Conservation (phyloP, 1,139 yeast species). For the Debaryomycetaceae sp. region DNA sequence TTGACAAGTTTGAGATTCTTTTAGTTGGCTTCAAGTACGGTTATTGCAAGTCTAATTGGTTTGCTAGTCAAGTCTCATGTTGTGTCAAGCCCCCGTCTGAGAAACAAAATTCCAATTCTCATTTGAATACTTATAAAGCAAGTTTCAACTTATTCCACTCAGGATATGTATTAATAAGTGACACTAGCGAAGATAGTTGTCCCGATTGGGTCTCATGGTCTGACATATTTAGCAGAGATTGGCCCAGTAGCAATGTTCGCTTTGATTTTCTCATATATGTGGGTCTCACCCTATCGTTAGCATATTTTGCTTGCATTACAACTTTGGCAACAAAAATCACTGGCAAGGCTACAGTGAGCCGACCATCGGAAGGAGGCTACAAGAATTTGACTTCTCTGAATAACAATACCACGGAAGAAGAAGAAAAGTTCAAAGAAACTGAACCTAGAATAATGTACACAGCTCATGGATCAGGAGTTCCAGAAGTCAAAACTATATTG, state of each 20-base stretch:
- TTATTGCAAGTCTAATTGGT: constrained; percentile 48
- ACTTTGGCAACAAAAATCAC: constrained; percentile 50
- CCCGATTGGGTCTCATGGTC: constrained; percentile 52
- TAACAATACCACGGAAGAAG: constrained; percentile 1
- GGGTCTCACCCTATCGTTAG: constrained; percentile 38
- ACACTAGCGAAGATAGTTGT: constrained; percentile 17
- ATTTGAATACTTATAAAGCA: neutral
- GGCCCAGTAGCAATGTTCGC: constrained; percentile 13
- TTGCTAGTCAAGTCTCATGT: constrained; percentile 45
- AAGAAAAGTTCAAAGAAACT: neutral
- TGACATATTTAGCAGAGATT: constrained; percentile 18
- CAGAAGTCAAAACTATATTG: constrained; percentile 57
- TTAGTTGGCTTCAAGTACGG: constrained; percentile 56
- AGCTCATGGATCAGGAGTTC: constrained; percentile 65
- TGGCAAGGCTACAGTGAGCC: constrained; percentile 9
- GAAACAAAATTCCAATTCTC: neutral
- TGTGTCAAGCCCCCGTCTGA: constrained; percentile 18
- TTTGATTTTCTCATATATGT: constrained; percentile 41
- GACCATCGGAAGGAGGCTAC: neutral
- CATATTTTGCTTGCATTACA: constrained; percentile 44
- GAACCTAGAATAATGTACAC: constrained; percentile 41
- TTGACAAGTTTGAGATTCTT: constrained; percentile 49
- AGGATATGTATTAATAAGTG: constrained; percentile 16
- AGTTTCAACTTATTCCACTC: constrained; percentile 19
- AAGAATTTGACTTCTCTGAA: neutral